Evolutionary conservation across 805 yeast species (phyloP).

Genomic region (Candida arabinofermentans): DNA sequence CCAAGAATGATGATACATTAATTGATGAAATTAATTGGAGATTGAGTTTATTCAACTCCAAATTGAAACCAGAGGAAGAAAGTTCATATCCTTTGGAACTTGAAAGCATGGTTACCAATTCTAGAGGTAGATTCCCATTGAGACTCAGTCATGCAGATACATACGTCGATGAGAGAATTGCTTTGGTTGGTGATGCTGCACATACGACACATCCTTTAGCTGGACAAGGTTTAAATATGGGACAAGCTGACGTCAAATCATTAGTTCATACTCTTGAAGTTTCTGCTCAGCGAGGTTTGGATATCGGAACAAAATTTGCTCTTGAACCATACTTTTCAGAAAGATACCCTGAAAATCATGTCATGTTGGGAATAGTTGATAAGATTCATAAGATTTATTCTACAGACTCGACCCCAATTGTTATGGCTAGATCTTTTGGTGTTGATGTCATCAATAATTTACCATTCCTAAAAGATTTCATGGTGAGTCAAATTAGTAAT

Average conservation of each 20-base stretch:
- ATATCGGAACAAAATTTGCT: constrained; percentile 76
- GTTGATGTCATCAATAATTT: constrained; percentile 62
- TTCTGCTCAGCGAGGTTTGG: constrained; percentile 76
- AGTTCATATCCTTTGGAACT: constrained; percentile 66
- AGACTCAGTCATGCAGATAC: constrained; percentile 87
- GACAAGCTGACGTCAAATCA: constrained; percentile 84
- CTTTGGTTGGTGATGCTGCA: constrained; percentile 97
- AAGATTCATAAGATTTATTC: constrained; percentile 85
- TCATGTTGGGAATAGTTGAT: constrained; percentile 83
- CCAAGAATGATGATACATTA: constrained; percentile 39
- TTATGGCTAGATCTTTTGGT: constrained; percentile 71
- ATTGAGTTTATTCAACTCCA: constrained; percentile 35
- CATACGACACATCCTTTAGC: constrained; percentile 97
- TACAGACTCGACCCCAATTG: constrained; percentile 69
- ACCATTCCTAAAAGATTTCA: constrained; percentile 61
- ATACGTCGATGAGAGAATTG: constrained; percentile 79
- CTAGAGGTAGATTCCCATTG: constrained; percentile 87
- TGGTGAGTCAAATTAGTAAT: constrained; percentile 50
- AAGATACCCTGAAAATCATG: constrained; percentile 78
- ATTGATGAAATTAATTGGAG: constrained; percentile 76
- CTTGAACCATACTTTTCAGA: constrained; percentile 84
- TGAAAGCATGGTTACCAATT: constrained; percentile 49
- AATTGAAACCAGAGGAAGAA: constrained; percentile 41
- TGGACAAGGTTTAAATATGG: constrained; percentile 98
- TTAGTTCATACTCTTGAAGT: constrained; percentile 64